Base-by-base conservation (phyloP, 106 monocot species). In the Acanthochlamys bracteata region DNA sequence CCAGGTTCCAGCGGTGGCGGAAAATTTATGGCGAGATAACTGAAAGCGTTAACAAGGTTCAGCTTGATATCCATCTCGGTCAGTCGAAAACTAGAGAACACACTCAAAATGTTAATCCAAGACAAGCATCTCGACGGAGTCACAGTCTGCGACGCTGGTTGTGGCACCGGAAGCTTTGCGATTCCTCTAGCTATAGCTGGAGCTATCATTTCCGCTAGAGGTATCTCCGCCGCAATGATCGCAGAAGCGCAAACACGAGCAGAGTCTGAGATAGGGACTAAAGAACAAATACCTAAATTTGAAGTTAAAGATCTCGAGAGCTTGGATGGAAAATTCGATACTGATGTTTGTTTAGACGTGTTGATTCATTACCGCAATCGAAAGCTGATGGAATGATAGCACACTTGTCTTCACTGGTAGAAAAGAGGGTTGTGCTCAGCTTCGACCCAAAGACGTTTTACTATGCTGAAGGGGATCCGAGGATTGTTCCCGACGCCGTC, bases 131-230 rank as follows among this genome's bases (percentile, higher is more conserved):
- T 92, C 24, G 26, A 77, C 62, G 91, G 96, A 20, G 59, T 88
- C 53, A 81, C 85, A 25, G 65, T 98, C 74, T 98, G 96, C 79
- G 96, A 98, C 66, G 96, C 96, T n/a, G 96, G 96, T 15, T 98
- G 96, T 61, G 96, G 96, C 26, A 90, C 84, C 2, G 96, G 96
- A 3, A 88, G 80, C 74, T 85, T 98, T 69, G 40, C 96, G 23
- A 88, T 98, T 45, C 96, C 96, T 0, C 88, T 98, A 13, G 84
- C 96, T 20, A 52, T n/a, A 4, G 85, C 84, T 25, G 96, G 96
- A 19, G 96, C 96, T 7, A 7, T 83, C 55, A 91, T 98, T 24
- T 74, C 55, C 8, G 80, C 96, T 49, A 77, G 72, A 70, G 96
- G 91, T 70, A 98, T 98, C 21, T 98, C 96, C 12, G 78, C 88